Percentiles rank a stretch among this genome's conserved stretches.
Evolutionary conservation across 2,329 filamentous ascomycete genomes (phyloP).

Genomic region (Aureobasidium mangrovei): DNA sequence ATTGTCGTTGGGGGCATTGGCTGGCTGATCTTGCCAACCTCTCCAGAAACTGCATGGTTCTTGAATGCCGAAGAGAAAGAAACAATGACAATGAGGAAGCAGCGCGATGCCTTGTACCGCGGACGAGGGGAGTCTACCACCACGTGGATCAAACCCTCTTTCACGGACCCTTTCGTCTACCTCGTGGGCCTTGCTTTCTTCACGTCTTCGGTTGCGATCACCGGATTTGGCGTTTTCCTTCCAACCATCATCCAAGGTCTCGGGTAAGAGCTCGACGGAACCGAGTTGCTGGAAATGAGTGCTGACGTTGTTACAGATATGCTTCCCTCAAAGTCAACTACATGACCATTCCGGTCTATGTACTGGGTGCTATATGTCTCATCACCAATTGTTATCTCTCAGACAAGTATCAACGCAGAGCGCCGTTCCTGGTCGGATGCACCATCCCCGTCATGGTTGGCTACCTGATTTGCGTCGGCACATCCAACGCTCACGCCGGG

Average conservation of each 20-base stretch:
- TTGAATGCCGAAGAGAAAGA: constrained; percentile 51
- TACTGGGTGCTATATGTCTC: too few relatives aligned
- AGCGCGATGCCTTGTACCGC: neutral
- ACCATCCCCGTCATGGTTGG: too few relatives aligned
- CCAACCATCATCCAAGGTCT: constrained; percentile 69
- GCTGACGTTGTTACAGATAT: too few relatives aligned
- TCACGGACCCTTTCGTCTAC: too few relatives aligned
- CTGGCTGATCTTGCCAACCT: constrained; percentile 53
- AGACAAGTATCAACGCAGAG: too few relatives aligned
- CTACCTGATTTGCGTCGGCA: too few relatives aligned
- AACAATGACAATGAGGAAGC: constrained; percentile 37
- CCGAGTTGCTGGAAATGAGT: too few relatives aligned
- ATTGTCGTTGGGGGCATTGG: constrained; percentile 48
- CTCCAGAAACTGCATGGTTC: constrained; percentile 55
- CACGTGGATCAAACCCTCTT: constrained; percentile 50
- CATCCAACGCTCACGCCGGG: too few relatives aligned
- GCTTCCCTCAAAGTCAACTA: too few relatives aligned
- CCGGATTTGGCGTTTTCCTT: constrained; percentile 68
- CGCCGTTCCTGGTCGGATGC: too few relatives aligned
- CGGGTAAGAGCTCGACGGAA: constrained; percentile 42
- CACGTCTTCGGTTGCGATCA: constrained; percentile 38
- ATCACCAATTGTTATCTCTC: too few relatives aligned
- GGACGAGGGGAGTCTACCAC: constrained; percentile 47
- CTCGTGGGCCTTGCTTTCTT: neutral
- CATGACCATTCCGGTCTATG: too few relatives aligned